Percentiles rank a stretch among this genome's conserved stretches.
These are phyloP conservation scores for Fusarium annulatum DNA, from an alignment of 2,329 filamentous ascomycete genomes.

Conservation along the genomic window DNA sequence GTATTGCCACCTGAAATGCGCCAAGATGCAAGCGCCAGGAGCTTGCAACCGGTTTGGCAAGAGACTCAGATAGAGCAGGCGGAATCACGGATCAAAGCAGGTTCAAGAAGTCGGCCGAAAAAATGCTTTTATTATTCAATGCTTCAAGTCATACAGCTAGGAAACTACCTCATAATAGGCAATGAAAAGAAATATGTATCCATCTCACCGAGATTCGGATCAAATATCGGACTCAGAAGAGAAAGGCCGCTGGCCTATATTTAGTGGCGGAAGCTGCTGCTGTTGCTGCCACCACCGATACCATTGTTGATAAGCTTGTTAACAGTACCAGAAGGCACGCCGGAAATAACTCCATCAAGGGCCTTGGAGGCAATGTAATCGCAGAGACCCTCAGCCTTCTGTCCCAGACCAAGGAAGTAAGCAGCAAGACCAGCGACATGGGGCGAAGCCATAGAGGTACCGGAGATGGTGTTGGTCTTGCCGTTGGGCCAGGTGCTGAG, in stretches of 20 bases:
- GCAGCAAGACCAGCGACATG: constrained; percentile 57
- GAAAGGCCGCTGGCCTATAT: not conserved
- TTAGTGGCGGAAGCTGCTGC: not conserved
- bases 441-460: constrained; percentile 59
- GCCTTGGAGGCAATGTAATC: constrained; percentile 35
- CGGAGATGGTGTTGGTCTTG: constrained; percentile 55
- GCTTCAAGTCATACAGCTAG: constrained; percentile 21
- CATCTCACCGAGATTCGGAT: not conserved
- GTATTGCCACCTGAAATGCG: rapidly evolving
- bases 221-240: not conserved
- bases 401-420: constrained; percentile 54
- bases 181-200: not conserved
- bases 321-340: constrained; percentile 20
- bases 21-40: not conserved
- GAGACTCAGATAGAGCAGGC: rapidly evolving
- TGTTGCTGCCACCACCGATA: constrained; percentile 10
- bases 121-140: constrained; percentile 8
- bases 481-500: constrained; percentile 61
- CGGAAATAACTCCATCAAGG: constrained; percentile 20
- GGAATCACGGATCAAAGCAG: not conserved
- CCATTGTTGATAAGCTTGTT: constrained; percentile 41
- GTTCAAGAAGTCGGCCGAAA: not conserved
- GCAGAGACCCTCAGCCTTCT: constrained; percentile 36
- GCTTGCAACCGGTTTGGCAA: rapidly evolving
- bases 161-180: not conserved